A percentile compares a stretch with the other conserved stretches of the same genome.
Evolutionary conservation across 2,329 filamentous ascomycete species (phyloP).

Genomic region (Myrmaecium sp.): DNA sequence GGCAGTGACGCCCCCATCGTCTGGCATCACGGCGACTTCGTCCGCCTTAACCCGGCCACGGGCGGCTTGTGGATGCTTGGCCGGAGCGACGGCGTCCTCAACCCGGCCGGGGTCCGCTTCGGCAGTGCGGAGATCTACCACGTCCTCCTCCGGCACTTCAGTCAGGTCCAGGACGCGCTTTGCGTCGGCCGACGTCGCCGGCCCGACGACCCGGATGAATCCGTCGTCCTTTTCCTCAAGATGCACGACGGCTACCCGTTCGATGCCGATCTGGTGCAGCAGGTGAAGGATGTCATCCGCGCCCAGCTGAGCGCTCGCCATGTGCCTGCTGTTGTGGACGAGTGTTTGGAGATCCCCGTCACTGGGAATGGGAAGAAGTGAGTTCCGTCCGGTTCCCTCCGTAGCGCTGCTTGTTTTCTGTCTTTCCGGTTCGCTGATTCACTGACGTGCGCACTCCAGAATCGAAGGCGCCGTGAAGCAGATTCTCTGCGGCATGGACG

Average conservation of each 20-base stretch:
- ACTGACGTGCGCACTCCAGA: slow-evolving; percentile 23
- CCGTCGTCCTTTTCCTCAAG: slow-evolving; percentile 76
- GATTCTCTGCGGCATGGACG: slow-evolving; percentile 71
- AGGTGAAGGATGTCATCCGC: slow-evolving; percentile 52
- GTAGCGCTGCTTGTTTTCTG: not conserved
- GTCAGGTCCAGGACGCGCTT: slow-evolving; percentile 66
- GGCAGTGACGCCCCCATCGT: slow-evolving; percentile 30
- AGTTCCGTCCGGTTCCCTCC: no score
- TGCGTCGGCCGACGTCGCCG: slow-evolving; percentile 69
- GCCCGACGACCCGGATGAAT: slow-evolving; percentile 60
- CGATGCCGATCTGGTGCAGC: slow-evolving; percentile 39
- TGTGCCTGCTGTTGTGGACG: slow-evolving; percentile 68
- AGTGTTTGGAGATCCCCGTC: slow-evolving; percentile 73
- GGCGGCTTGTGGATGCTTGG: slow-evolving; percentile 82
- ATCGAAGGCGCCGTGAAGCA: slow-evolving; percentile 95
- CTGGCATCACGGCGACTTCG: slow-evolving; percentile 95
- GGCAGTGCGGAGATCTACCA: slow-evolving; percentile 95
- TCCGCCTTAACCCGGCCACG: slow-evolving; percentile 51
- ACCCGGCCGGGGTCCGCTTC: slow-evolving; percentile 81
- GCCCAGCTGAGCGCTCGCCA: slow-evolving; percentile 74
- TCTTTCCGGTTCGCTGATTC: not conserved
- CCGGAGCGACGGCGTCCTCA: slow-evolving; percentile 79
- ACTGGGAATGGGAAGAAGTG: slow-evolving; percentile 94
- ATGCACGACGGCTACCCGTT: slow-evolving; percentile 46
- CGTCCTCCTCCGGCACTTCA: slow-evolving; percentile 69